phyloP scores from a whole-genome alignment of 768 basidiomycete genomes.

The Tephrocybe sp. region DNA sequence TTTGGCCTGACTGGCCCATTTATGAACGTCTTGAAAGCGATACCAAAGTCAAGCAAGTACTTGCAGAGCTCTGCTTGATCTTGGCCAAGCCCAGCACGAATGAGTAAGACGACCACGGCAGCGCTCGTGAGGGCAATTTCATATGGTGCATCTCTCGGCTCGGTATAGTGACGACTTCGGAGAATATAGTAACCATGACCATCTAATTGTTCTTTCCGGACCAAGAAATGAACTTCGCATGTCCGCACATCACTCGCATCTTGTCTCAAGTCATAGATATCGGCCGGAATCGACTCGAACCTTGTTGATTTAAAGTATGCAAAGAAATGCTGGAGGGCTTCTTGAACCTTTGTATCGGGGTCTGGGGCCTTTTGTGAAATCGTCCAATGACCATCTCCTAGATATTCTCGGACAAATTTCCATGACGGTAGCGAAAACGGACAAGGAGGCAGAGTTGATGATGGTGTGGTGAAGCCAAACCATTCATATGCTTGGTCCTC shows the following conservation, averaged over 20 bases:
- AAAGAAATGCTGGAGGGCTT: constrained; percentile 7
- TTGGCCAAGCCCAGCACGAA: constrained; percentile 1
- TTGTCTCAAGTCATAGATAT: constrained; percentile 10
- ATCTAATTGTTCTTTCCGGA: neutral
- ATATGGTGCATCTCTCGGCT: neutral
- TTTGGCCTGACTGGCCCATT: neutral
- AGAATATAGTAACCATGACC: neutral
- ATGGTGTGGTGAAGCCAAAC: neutral
- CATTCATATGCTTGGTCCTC: neutral
- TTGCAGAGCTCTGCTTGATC: constrained; percentile 1
- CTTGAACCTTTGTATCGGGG: neutral
- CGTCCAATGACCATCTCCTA: constrained; percentile 6
- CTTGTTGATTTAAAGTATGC: constrained; percentile 1
- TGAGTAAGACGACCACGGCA: constrained; percentile 5
- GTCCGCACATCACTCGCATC: neutral
- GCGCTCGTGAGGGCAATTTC: constrained; percentile 8
- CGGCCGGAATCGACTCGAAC: neutral
- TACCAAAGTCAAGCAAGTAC: constrained; percentile 8
- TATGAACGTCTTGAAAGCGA: constrained; percentile 10
- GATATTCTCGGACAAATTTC: neutral
- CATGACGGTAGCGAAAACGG: neutral
- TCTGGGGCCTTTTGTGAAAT: neutral
- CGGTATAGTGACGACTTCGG: neutral
- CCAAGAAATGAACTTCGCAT: neutral
- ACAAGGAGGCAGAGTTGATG: neutral